phyloP scores from a whole-genome alignment of 495 filamentous ascomycete genomes.

The Cercophora newfieldiana region DNA sequence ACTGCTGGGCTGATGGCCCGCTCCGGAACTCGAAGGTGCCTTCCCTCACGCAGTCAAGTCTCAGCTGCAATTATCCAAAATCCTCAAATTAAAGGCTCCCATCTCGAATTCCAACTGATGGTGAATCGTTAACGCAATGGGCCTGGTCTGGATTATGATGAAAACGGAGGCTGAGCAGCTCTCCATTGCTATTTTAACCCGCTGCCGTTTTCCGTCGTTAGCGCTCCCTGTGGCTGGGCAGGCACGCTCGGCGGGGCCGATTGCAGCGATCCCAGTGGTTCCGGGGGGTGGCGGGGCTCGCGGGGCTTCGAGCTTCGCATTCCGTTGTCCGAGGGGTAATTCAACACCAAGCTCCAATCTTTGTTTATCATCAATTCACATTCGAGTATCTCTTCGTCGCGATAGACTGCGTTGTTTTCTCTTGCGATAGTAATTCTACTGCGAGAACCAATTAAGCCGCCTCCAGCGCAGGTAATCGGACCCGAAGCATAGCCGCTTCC shows the following conservation, averaged over 20 bases:
- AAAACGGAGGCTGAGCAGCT: not conserved
- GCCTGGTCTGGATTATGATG: not conserved
- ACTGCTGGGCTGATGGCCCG: not conserved
- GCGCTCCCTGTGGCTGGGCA: constrained; percentile 1
- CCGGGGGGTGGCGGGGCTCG: not conserved
- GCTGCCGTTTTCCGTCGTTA: not conserved
- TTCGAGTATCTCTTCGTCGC: not conserved
- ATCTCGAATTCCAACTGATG: not conserved
- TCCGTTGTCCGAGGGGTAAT: not conserved
- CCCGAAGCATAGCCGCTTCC: not conserved
- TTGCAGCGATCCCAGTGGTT: not conserved
- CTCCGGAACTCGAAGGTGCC: not conserved
- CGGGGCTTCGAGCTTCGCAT: not conserved
- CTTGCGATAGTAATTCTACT: not conserved
- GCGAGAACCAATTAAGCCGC: not conserved
- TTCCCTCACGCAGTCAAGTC: not conserved
- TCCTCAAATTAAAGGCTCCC: not conserved
- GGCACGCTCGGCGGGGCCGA: not conserved
- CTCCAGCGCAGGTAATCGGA: not conserved
- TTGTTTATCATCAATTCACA: not conserved
- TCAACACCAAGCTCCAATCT: not conserved
- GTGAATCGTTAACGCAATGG: not conserved
- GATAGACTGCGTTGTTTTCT: not conserved
- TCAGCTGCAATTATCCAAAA: not conserved
- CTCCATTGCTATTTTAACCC: not conserved